Conservation (phyloP, 805 yeast species). For the Monosporozyma servazzii region DNA sequence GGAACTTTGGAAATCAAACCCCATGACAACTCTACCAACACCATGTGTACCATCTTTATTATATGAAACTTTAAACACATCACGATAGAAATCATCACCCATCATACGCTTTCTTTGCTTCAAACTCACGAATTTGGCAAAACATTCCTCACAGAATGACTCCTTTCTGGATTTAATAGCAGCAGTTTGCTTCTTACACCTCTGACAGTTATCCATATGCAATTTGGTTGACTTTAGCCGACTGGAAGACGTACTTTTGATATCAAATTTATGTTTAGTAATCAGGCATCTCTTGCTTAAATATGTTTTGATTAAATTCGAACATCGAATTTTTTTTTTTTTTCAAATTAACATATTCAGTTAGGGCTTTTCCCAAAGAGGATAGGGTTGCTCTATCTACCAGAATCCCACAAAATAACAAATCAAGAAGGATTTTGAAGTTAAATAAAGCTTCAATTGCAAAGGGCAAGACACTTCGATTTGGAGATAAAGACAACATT, state of each 20-base stretch:
- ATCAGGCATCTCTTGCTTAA: background rate
- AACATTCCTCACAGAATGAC: conserved; percentile 41
- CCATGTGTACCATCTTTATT: conserved; percentile 28
- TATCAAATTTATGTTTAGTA: background rate
- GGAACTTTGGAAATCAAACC: conserved; percentile 53
- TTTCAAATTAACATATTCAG: background rate
- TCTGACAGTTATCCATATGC: conserved; percentile 11
- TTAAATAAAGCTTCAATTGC: background rate
- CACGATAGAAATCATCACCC: conserved; percentile 57
- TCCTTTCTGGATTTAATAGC: conserved; percentile 26
- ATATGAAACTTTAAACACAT: conserved; percentile 41
- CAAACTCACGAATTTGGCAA: conserved; percentile 59
- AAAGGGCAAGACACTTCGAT: background rate
- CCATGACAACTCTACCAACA: conserved; percentile 39
- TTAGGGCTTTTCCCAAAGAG: background rate
- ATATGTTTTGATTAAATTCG: background rate
- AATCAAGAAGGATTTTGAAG: background rate
- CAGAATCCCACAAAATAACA: background rate
- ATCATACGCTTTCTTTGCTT: conserved; percentile 76
- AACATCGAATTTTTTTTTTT: background rate
- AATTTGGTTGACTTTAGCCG: background rate
- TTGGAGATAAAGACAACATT: background rate
- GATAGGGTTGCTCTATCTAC: background rate
- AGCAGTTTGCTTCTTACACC: conserved; percentile 17
- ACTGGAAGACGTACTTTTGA: background rate